Conservation (phyloP, 345 rosid genomes). For the Eucalyptus regnans region DNA sequence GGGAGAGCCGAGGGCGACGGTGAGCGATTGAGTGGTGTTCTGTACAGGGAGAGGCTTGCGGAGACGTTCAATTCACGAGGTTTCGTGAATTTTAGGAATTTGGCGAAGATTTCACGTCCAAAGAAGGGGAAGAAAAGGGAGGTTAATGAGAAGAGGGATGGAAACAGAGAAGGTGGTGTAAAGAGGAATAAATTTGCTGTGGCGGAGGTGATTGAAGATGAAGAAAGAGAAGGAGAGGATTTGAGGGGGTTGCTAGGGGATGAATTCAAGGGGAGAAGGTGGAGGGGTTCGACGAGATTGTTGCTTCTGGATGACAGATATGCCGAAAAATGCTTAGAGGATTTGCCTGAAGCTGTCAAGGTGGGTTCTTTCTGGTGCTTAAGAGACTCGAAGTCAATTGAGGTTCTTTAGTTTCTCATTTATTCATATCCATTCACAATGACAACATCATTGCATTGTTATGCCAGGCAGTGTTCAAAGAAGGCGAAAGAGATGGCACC, state of each 20-base stretch:
- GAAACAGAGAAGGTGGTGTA: constrained; percentile 10
- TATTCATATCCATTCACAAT: background rate
- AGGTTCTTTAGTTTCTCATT: background rate
- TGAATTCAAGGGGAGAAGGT: constrained; percentile 45
- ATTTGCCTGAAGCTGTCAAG: constrained; percentile 85
- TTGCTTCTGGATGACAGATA: constrained; percentile 78
- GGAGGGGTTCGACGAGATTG: constrained; percentile 84
- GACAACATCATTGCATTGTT: background rate
- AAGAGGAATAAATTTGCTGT: constrained; percentile 26
- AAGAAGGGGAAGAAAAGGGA: constrained; percentile 33
- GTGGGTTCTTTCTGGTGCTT: constrained; percentile 16
- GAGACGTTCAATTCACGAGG: constrained; percentile 56
- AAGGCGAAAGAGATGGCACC: constrained; percentile 18
- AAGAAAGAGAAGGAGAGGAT: constrained; percentile 21
- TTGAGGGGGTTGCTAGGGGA: constrained; percentile 65
- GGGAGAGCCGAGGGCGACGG: constrained; percentile 43
- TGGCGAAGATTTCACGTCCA: constrained; percentile 75
- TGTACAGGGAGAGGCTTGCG: constrained; percentile 55
- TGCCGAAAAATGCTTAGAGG: constrained; percentile 31
- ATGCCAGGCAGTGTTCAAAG: constrained; percentile 41
- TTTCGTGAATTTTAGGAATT: constrained; percentile 58
- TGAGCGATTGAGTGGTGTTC: constrained; percentile 34
- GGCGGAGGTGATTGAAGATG: constrained; percentile 55
- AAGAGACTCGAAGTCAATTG: background rate
- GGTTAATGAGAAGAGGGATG: constrained; percentile 1